phyloP scores from a whole-genome alignment of 306 rosid species.

The Rosa chinensis region DNA sequence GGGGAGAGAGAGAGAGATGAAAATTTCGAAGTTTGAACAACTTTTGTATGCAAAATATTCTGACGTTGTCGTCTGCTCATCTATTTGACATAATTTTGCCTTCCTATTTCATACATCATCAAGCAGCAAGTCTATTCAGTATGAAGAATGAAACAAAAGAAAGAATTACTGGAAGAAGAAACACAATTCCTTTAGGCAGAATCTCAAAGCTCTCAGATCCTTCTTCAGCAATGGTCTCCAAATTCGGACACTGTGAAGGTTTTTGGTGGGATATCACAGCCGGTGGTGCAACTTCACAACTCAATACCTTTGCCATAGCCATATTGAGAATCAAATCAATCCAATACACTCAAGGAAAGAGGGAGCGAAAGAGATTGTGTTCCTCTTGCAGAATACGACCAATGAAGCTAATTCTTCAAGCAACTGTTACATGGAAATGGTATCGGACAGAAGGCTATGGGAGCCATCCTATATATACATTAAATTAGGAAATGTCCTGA shows the following conservation, averaged over 20 bases:
- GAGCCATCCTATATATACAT: not conserved
- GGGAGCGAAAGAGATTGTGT: not conserved
- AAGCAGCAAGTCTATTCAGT: not conserved
- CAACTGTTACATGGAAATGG: not conserved
- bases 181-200: slow-evolving; percentile 9
- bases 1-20: not conserved
- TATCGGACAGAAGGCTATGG: not conserved
- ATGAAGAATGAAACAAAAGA: slow-evolving; percentile 15
- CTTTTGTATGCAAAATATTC: not conserved
- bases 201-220: slow-evolving; percentile 16
- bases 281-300: slow-evolving; percentile 9
- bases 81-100: not conserved
- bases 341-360: not conserved
- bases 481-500: not conserved
- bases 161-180: slow-evolving; percentile 21
- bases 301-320: slow-evolving; percentile 11
- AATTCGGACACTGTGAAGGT: not conserved
- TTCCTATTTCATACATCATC: not conserved
- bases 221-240: slow-evolving; percentile 24
- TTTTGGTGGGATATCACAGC: slow-evolving; percentile 1
- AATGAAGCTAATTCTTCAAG: not conserved
- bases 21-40: not conserved
- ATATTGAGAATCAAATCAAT: not conserved
- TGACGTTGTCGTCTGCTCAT: not conserved
- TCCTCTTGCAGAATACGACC: not conserved